Base-by-base conservation (phyloP, 1,139 yeast species). In the Blastobotrys proliferans region DNA sequence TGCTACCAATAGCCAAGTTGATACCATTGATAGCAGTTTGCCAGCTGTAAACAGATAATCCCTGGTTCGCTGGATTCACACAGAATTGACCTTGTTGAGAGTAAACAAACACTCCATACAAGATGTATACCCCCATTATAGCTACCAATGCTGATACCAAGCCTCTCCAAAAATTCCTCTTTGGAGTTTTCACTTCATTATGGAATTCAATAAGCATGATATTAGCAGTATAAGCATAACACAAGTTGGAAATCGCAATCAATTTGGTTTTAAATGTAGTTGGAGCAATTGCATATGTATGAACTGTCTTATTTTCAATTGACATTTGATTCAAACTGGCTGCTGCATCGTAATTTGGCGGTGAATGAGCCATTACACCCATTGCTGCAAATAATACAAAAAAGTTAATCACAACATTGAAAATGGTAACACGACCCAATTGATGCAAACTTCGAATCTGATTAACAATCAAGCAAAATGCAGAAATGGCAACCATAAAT, bases 161-260 rank as follows among this genome's bases (percentile, higher is more conserved):
- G 35, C 73, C 74, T 53, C 69, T 67, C 68, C 71, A 63, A 60
- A 70, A 70, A 51, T 70, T 74, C 18, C 38, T n/a, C 61, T 55
- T 56, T 13, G 74, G 74, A 31, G 68, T 58, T 44, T 61, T 61
- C 69, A 70, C 64, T 54, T 70, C 75, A 6, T 73, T 67, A 68
- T 70, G 65, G 46, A 69, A 63, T 50, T 70, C 73, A 25, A 65
- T 60, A 54, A 70, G 69, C 42, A 70, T 64, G 48, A 69, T 63
- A 20, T 74, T 72, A 54, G 74, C 74, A 45, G 74, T 74, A 59
- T 68, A 70, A 5, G 74, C 67, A 47, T 65, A 70, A 26, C 69
- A 72, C 52, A 69, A 67, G 53, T 70, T 69, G 63, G 67, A 68
- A 52, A 67, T 57, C 36, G 67, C 74, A 38, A 53, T 52, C 26